Evolutionary conservation across 2,329 filamentous ascomycete species (phyloP), one percentile per base, ranked within the genome.

Genomic region (Alternaria angustiovoidea): DNA sequence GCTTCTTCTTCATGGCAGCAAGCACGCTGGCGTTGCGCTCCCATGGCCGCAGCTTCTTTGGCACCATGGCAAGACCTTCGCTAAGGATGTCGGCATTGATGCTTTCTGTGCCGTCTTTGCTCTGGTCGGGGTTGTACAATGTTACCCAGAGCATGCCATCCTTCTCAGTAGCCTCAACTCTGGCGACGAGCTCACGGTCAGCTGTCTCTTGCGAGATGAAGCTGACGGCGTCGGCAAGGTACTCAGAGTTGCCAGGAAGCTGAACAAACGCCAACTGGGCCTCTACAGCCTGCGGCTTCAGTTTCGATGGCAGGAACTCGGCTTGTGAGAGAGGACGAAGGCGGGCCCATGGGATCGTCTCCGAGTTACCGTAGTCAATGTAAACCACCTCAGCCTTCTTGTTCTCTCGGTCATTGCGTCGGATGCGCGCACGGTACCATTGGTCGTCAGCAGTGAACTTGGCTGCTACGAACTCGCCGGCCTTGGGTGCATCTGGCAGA

Each of bases 341-440:
- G 67, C 87, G 86, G 24, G 88, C 86, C 93, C 94, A 99, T 0
- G 94, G 87, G 58, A 96, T 85, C 75, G 89, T 90, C 81, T 99
- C 95, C 56, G 88, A 90, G 85, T 99, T 99, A 71, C 95, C 95
- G 79, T 96, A 99, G 82, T 99, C 95, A 64, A 99, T 88, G 81
- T 97, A 99, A 46, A 96, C 82, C 26, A 99, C 90, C 79, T 99
- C 95, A 24, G 93, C 90, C 70, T 91, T 88, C 85, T 86, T 93
- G 73, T 89, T 90, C 8, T 94, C 87, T 63, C 95, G 93, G 81
- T 99, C 95, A 80, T 98, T 97, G 76, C 94, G 89, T 63, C 94
- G 90, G 63, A 99, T 88, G 63, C 90, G 91, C 32, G 92, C 95
- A 63, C 95, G 92, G 83, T 99, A 99, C 94, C 94, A 99, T 69